Evolutionary conservation across 2,329 filamentous ascomycete species (phyloP).

Genomic region (Corniculantispora saksenae): DNA sequence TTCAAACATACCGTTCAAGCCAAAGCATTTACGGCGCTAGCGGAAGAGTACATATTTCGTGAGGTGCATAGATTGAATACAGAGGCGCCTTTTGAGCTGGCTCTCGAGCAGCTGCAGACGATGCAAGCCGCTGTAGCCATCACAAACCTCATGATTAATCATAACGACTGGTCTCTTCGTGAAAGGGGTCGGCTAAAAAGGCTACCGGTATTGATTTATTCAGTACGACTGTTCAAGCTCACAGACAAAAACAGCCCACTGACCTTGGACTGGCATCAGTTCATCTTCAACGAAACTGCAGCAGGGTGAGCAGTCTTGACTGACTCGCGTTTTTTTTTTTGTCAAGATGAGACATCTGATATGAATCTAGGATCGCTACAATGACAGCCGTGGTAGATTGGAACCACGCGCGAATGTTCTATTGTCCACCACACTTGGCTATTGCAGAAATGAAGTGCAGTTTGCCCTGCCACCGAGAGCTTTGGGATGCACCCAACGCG

Average conservation of each 20-base stretch:
- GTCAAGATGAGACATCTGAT: too few species aligned
- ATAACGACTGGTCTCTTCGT: background rate
- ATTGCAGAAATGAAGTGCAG: background rate
- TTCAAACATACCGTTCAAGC: background rate
- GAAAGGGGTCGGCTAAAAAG: background rate
- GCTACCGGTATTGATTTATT: background rate
- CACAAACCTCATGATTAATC: slow-evolving; percentile 6
- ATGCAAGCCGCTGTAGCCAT: background rate
- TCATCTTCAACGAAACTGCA: background rate
- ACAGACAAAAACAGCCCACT: background rate
- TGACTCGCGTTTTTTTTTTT: too few species aligned
- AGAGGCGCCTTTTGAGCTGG: background rate
- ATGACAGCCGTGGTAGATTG: background rate
- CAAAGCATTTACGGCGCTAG: background rate
- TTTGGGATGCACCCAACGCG: slow-evolving; percentile 2
- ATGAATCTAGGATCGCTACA: background rate
- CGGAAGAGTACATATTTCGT: background rate
- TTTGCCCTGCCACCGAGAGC: slow-evolving; percentile 1
- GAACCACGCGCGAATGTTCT: background rate
- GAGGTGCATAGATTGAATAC: background rate
- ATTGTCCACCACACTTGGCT: background rate
- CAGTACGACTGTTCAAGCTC: background rate
- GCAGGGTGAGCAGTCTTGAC: background rate
- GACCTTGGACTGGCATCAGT: background rate
- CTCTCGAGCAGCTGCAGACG: background rate